These are phyloP conservation scores for Cordyceps pruinosa DNA, from an alignment of 2,329 filamentous ascomycete genomes.

Conservation along the genomic window DNA sequence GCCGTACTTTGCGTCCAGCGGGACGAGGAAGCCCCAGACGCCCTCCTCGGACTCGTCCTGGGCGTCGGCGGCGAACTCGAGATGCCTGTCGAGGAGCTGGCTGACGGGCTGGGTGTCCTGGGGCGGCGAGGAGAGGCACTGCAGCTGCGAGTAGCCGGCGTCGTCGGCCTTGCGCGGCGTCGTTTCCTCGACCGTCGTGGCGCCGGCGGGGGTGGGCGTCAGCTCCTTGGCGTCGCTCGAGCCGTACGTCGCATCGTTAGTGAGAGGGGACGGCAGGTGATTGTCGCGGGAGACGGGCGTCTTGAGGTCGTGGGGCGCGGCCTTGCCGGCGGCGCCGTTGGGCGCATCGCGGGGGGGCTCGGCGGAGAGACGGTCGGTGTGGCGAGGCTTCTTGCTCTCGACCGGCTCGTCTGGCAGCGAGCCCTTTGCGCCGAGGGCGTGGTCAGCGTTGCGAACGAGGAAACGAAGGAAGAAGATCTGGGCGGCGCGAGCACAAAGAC, in stretches of 20 bases:
- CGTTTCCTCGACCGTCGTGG: constrained; percentile 47
- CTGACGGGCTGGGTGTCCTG: constrained; percentile 53
- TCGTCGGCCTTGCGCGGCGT: constrained; percentile 46
- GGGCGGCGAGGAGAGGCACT: constrained; percentile 53
- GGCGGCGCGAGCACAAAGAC: constrained; percentile 21
- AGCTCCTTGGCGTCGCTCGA: constrained; percentile 61
- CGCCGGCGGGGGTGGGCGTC: constrained; percentile 63
- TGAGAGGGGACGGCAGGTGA: constrained; percentile 77
- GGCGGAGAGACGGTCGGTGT: constrained; percentile 61
- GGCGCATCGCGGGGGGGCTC: constrained; percentile 7
- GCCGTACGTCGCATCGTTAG: constrained; percentile 49
- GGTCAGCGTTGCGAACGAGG: constrained; percentile 18
- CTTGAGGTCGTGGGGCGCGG: constrained; percentile 38
- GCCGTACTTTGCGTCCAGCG: constrained; percentile 63
- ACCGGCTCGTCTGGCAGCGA: constrained; percentile 57
- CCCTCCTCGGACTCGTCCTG: constrained; percentile 77
- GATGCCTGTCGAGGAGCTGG: constrained; percentile 69
- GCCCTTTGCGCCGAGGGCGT: constrained; percentile 38
- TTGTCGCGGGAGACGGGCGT: constrained; percentile 56
- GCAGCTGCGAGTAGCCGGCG: constrained; percentile 36
- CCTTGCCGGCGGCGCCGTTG: too few species aligned
- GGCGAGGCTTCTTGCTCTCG: constrained; percentile 76
- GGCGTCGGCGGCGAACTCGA: constrained; percentile 70
- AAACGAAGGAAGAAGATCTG: constrained; percentile 8
- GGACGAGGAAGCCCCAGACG: constrained; percentile 93